Evolutionary conservation across 1,284 basidiomycete genomes (phyloP), one percentile per base, ranked within the genome.

Genomic region (Ceratobasidium sp.): DNA sequence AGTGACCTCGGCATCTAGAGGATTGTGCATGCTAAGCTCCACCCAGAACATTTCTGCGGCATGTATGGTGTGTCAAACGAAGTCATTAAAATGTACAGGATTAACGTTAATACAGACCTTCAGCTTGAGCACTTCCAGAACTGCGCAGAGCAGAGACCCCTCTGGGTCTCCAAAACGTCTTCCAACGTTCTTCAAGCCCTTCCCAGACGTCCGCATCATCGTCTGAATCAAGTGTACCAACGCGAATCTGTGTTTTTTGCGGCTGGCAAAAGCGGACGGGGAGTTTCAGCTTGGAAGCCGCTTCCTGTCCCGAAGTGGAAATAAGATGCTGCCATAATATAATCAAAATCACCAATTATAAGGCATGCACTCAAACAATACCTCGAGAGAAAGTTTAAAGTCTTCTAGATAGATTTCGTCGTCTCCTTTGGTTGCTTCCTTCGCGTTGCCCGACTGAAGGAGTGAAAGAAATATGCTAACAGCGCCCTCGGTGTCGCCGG

Each of bases 361-460:
- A 72, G 6, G 67, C 43, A 46, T 18, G 7, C n/a, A 16, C 23
- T 76, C 84, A 52, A 21, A 2, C 16, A n/a, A 35, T 76, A 93
- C 92, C 78, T 87, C 85, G 75, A 90, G 87, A 16, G 92, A 90
- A n/a, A 91, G 87, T 43, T 88, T 85, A 77, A 94, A 93, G 79
- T 94, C 92, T 72, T 93, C 92, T 21, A 94, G 78, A 75, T 87
- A 90, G 0, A 90, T 82, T 75, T 88, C 89, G 76, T 92, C 90
- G 49, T 91, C 90, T 46, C 84, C 83, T 38, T 77, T 80, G 1
- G 78, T 58, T 54, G 59, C 64, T 38, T 76, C 79, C 75, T 58
- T 76, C 66, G 18, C 76, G 59, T 11, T 75, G 16, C 46, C 32
- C 8, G 80, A 77, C 70, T 83, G 82, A 3, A 93, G 81, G 30